A percentile compares a stretch with the other conserved stretches of the same genome.
Conservation (phyloP, 352 stramenopile species). For the Blastocystis sp. region DNA sequence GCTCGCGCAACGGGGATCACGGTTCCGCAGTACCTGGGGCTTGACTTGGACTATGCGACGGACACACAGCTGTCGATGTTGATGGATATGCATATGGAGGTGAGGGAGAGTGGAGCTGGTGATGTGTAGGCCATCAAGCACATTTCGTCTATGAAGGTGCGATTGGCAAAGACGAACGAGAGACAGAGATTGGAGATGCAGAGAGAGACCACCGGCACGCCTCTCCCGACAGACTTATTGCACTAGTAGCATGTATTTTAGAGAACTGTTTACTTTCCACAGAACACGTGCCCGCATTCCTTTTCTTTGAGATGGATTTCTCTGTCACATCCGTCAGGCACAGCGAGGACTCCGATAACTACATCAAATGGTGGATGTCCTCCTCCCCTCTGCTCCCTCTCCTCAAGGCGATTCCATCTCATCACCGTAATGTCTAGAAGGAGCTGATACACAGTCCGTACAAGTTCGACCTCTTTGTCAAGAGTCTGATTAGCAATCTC, state of each 20-base stretch:
- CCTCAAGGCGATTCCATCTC: neutral
- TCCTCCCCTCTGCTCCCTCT: neutral
- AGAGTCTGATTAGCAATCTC: neutral
- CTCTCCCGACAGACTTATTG: neutral
- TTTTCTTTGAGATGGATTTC: neutral
- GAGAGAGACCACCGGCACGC: neutral
- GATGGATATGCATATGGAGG: constrained; percentile 70
- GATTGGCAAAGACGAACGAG: constrained; percentile 47
- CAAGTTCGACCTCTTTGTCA: neutral
- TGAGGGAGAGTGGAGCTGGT: neutral
- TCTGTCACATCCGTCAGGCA: neutral
- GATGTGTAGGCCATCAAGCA: constrained; percentile 62
- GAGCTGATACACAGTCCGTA: neutral
- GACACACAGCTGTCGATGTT: constrained; percentile 60
- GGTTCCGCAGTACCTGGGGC: constrained; percentile 58
- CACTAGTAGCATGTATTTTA: neutral
- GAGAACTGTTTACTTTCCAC: neutral
- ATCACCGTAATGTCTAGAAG: neutral
- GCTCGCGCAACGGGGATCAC: constrained; percentile 35
- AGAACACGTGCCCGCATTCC: neutral
- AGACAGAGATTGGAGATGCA: constrained; percentile 18
- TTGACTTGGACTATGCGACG: constrained; percentile 54
- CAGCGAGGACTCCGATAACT: neutral
- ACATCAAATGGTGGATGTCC: neutral
- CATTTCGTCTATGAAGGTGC: constrained; percentile 56